Conservation (phyloP, 768 basidiomycete species). For the Pleurotus salmoneostramineus region DNA sequence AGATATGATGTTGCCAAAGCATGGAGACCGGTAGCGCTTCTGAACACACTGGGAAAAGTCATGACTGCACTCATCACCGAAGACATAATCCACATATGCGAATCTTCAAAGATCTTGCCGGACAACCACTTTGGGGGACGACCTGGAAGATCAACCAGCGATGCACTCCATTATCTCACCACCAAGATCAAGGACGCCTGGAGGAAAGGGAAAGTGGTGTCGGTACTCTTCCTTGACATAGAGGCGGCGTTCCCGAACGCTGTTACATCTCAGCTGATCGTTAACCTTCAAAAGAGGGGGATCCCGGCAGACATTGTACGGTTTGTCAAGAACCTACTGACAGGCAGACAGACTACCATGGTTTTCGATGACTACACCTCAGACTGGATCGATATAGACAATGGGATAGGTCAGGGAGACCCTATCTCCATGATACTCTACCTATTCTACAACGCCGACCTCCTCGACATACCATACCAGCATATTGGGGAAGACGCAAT, state of each 20-base stretch:
- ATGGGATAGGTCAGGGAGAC: constrained; percentile 23
- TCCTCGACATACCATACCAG: constrained; percentile 11
- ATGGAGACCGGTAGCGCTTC: constrained; percentile 26
- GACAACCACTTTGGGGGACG: constrained; percentile 24
- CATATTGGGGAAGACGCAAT: constrained; percentile 14
- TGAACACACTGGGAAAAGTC: constrained; percentile 12
- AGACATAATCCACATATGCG: constrained; percentile 13
- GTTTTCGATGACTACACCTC: constrained; percentile 24
- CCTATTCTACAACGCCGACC: constrained; percentile 20
- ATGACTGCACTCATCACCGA: constrained; percentile 9
- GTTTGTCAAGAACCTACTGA: constrained; percentile 14
- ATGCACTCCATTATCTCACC: constrained; percentile 20
- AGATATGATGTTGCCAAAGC: constrained; percentile 28
- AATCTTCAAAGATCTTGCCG: constrained; percentile 17
- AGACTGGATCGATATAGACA: constrained; percentile 12
- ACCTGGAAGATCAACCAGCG: constrained; percentile 22
- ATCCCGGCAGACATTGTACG: constrained; percentile 17
- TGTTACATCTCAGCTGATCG: constrained; percentile 11
- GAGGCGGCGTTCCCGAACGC: constrained; percentile 23
- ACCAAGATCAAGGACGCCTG: constrained; percentile 17
- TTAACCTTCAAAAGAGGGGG: constrained; percentile 17
- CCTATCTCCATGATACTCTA: constrained; percentile 22
- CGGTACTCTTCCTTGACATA: constrained; percentile 24
- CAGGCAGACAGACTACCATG: constrained; percentile 14
- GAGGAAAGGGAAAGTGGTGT: constrained; percentile 16